A percentile compares a stretch with the other conserved stretches of the same genome.
Conservation (phyloP, 305 asterid genomes). For the Rubia balearica region DNA sequence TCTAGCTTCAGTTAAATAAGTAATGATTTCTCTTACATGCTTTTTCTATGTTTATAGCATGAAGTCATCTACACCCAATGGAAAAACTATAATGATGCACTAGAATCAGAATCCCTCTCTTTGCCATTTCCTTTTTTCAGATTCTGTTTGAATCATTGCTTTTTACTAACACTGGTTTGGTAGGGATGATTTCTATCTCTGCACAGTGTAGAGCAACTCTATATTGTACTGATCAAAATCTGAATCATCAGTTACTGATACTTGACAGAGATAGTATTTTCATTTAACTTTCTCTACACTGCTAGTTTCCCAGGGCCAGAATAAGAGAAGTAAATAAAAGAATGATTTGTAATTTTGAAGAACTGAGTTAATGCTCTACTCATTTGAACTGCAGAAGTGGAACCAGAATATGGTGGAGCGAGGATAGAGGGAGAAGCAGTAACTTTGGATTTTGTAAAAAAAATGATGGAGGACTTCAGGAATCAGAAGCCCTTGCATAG, state of each 20-base stretch:
- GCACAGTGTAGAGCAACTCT: neutral
- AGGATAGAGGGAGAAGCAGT: slow-evolving; percentile 80
- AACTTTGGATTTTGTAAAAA: slow-evolving; percentile 79
- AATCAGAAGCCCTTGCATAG: slow-evolving; percentile 79
- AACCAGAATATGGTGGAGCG: slow-evolving; percentile 82
- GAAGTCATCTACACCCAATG: neutral
- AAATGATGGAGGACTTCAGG: slow-evolving; percentile 94
- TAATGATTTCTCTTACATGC: neutral
- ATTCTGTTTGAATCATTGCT: neutral
- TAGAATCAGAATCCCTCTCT: neutral
- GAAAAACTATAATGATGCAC: neutral
- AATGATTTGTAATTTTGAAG: neutral
- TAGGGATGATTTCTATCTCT: neutral
- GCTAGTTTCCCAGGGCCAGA: neutral
- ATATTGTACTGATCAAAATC: neutral
- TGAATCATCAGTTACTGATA: neutral
- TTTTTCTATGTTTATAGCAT: neutral
- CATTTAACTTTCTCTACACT: neutral
- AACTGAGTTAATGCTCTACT: slow-evolving; percentile 18
- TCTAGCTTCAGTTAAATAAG: neutral
- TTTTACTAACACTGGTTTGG: neutral
- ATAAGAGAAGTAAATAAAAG: neutral
- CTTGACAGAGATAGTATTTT: neutral
- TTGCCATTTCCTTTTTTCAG: neutral
- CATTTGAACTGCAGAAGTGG: slow-evolving; percentile 64